Conservation (phyloP, 2,329 filamentous ascomycete genomes). For the Triangularia setosa region DNA sequence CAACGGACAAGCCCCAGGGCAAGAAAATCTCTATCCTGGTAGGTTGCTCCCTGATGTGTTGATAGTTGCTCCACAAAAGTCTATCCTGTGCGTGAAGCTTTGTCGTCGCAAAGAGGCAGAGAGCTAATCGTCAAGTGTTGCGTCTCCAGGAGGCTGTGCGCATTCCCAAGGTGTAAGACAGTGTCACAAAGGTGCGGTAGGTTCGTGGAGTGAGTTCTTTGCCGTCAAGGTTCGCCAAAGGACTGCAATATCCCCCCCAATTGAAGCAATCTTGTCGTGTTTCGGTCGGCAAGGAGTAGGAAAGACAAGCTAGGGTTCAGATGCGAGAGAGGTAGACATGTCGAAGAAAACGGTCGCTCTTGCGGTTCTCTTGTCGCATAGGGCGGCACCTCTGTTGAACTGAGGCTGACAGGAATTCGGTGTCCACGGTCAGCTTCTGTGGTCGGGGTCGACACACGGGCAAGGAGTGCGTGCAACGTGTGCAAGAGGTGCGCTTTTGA, state of each 20-base stretch:
- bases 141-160: conserved; percentile 1
- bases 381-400: conserved; percentile 11
- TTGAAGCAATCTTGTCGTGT: not conserved
- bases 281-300: not conserved
- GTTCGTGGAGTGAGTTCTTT: not conserved
- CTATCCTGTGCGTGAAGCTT: not conserved
- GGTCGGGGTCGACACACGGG: not conserved
- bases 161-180: conserved; percentile 13
- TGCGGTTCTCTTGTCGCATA: conserved; percentile 16
- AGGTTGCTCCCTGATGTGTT: not conserved
- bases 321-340: conserved; percentile 20
- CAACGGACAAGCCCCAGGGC: conserved; percentile 2
- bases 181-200: conserved; percentile 1
- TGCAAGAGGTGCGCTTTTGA: conserved; percentile 7
- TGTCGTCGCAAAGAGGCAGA: not conserved
- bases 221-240: not conserved
- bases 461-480: not conserved
- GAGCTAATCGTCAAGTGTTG: conserved; percentile 5
- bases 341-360: conserved; percentile 15
- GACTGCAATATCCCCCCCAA: not conserved
- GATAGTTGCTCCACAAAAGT: not conserved
- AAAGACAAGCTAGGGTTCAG: conserved; percentile 5
- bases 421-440: not conserved
- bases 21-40: not conserved
- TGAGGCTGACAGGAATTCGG: conserved; percentile 3